These are phyloP conservation scores for Adansonia gregorii DNA, from an alignment of 441 rosid genomes.

Conservation along the genomic window DNA sequence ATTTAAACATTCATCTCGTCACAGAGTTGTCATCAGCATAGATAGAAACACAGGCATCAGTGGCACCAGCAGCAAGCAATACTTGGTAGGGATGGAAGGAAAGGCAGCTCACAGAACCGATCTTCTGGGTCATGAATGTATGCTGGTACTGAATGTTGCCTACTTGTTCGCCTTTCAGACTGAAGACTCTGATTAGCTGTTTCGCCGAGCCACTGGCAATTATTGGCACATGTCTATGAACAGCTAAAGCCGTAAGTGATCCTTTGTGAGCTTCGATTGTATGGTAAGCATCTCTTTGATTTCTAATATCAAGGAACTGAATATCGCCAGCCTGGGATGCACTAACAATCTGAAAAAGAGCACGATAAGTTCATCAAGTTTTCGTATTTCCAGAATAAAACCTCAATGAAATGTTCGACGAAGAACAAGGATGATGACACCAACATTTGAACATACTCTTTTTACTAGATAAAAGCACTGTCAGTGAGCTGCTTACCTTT, in stretches of 20 bases:
- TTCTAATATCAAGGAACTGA: slow-evolving; percentile 79
- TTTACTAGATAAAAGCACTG: neutral
- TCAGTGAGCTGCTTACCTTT: slow-evolving; percentile 53
- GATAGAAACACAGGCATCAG: slow-evolving; percentile 78
- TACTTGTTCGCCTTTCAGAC: slow-evolving; percentile 71
- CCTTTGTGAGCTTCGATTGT: slow-evolving; percentile 89
- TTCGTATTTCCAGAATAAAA: neutral
- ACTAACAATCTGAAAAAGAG: slow-evolving; percentile 71
- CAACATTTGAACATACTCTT: neutral
- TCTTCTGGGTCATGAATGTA: slow-evolving; percentile 93
- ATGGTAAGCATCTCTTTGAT: slow-evolving; percentile 58
- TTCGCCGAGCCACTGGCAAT: slow-evolving; percentile 92
- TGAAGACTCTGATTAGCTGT: slow-evolving; percentile 82
- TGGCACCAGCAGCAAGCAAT: slow-evolving; percentile 89
- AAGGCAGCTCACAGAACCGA: slow-evolving; percentile 93
- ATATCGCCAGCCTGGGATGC: slow-evolving; percentile 98
- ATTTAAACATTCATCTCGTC: slow-evolving; percentile 41
- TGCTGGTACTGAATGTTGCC: slow-evolving; percentile 76
- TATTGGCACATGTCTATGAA: slow-evolving; percentile 92
- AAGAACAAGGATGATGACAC: neutral
- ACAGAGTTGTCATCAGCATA: slow-evolving; percentile 64
- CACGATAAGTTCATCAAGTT: neutral
- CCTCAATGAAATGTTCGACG: neutral
- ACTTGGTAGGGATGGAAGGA: slow-evolving; percentile 92
- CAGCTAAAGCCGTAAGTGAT: slow-evolving; percentile 89